Evolutionary conservation across 106 monocot genomes (phyloP).

Genomic region (Dendrobium officinale): DNA sequence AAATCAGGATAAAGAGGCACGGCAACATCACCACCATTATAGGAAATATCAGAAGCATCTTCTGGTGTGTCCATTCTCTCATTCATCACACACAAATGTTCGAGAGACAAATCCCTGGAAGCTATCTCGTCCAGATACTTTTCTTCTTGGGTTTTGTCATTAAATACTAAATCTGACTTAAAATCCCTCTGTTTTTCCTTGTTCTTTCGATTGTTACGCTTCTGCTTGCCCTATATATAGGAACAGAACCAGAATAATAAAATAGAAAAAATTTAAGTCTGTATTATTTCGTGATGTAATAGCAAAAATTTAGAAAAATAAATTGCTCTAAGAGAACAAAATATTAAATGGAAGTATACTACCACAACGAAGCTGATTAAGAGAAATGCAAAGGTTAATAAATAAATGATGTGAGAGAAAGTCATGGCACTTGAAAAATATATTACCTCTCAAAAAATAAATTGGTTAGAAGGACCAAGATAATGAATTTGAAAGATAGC

Average conservation of each 20-base stretch:
- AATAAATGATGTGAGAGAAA: not conserved
- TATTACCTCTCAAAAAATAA: not conserved
- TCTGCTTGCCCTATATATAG: slow-evolving; percentile 49
- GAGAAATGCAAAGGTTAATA: not conserved
- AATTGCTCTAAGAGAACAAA: not conserved
- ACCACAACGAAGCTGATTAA: not conserved
- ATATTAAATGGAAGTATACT: not conserved
- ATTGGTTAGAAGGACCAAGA: not conserved
- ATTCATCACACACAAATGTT: slow-evolving; percentile 8
- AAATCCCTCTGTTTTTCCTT: slow-evolving; percentile 76
- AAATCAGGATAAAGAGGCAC: slow-evolving; percentile 44
- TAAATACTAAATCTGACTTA: slow-evolving; percentile 29
- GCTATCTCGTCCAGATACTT: slow-evolving; percentile 25
- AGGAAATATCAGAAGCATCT: slow-evolving; percentile 66
- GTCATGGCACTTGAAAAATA: not conserved
- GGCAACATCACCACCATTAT: slow-evolving; percentile 41
- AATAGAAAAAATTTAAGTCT: not conserved
- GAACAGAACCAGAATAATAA: not conserved
- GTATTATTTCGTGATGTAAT: not conserved
- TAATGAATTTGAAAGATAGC: not conserved
- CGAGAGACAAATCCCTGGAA: slow-evolving; percentile 25
- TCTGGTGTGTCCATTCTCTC: slow-evolving; percentile 33
- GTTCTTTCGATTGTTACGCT: slow-evolving; percentile 51
- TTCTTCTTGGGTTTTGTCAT: slow-evolving; percentile 23
- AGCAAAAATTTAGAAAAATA: not conserved